Evolutionary conservation across 352 stramenopile genomes (phyloP).

Genomic region (Phytophthora meadii): DNA sequence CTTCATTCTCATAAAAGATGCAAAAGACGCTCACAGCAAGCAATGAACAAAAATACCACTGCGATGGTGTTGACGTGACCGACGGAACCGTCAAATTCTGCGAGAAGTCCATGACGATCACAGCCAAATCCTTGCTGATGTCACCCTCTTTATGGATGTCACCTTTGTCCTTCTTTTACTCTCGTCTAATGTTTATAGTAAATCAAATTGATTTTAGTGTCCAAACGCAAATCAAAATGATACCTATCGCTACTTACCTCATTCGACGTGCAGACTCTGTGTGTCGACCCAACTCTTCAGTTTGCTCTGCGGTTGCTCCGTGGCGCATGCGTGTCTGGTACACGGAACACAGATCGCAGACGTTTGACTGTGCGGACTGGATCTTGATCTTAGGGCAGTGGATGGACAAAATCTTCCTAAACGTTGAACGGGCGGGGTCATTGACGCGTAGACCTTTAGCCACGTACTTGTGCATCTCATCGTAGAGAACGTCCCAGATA

Average conservation of each 20-base stretch:
- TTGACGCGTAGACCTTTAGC: neutral
- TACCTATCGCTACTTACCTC: too few relatives aligned
- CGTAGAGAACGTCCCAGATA: neutral
- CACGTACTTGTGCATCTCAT: neutral
- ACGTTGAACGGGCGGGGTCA: neutral
- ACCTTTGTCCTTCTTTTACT: too few relatives aligned
- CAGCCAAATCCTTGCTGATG: too few relatives aligned
- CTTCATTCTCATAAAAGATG: constrained; percentile 19
- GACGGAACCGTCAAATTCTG: neutral
- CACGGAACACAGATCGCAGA: constrained; percentile 15
- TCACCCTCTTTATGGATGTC: too few relatives aligned
- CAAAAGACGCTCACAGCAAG: constrained; percentile 25
- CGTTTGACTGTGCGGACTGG: constrained; percentile 9
- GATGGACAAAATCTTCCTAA: neutral
- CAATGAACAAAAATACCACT: constrained; percentile 28
- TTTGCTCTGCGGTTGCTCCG: constrained; percentile 6
- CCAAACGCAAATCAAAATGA: too few relatives aligned
- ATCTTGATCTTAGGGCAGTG: constrained; percentile 16
- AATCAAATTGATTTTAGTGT: too few relatives aligned
- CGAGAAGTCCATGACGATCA: constrained; percentile 25
- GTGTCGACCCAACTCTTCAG: constrained; percentile 16
- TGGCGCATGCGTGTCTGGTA: constrained; percentile 10
- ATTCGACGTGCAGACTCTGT: too few relatives aligned
- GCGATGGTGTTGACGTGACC: constrained; percentile 12
- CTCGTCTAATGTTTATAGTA: too few relatives aligned